Evolutionary conservation across 2,329 filamentous ascomycete genomes (phyloP).

Genomic region (Didymella exigua): DNA sequence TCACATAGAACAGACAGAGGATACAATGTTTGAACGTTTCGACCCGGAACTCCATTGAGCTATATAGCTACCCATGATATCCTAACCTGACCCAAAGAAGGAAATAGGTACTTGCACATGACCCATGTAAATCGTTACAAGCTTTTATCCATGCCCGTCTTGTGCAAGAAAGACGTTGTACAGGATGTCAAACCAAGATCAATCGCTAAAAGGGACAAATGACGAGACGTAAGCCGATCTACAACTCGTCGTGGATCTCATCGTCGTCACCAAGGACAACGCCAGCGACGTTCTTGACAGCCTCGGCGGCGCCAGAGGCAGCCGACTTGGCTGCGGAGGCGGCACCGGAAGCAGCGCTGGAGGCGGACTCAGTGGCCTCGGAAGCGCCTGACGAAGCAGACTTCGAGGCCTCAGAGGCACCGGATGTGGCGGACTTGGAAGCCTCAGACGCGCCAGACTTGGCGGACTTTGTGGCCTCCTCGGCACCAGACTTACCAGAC

Average conservation of each 20-base stretch:
- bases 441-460: slow-evolving; percentile 42
- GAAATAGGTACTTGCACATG: slow-evolving; percentile 23
- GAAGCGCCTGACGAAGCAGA: slow-evolving; percentile 53
- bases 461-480: slow-evolving; percentile 56
- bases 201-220: slow-evolving; percentile 26
- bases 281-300: slow-evolving; percentile 44
- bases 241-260: slow-evolving; percentile 74
- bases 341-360: slow-evolving; percentile 32
- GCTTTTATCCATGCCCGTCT: slow-evolving; percentile 31
- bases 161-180: slow-evolving; percentile 20
- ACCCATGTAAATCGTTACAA: slow-evolving; percentile 29
- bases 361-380: slow-evolving; percentile 37
- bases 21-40: slow-evolving; percentile 19
- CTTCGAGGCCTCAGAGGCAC: slow-evolving; percentile 33
- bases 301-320: slow-evolving; percentile 46
- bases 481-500: slow-evolving; percentile 46
- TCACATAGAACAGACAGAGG: neutral
- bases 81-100: slow-evolving; percentile 14
- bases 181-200: slow-evolving; percentile 28
- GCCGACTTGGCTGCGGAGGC: slow-evolving; percentile 43
- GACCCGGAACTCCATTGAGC: slow-evolving; percentile 38
- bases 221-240: slow-evolving; percentile 49
- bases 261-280: slow-evolving; percentile 47
- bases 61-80: slow-evolving; percentile 33
- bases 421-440: neutral